phyloP scores from a whole-genome alignment of 2,329 filamentous ascomycete species.

The Pseudogymnoascus sp. region DNA sequence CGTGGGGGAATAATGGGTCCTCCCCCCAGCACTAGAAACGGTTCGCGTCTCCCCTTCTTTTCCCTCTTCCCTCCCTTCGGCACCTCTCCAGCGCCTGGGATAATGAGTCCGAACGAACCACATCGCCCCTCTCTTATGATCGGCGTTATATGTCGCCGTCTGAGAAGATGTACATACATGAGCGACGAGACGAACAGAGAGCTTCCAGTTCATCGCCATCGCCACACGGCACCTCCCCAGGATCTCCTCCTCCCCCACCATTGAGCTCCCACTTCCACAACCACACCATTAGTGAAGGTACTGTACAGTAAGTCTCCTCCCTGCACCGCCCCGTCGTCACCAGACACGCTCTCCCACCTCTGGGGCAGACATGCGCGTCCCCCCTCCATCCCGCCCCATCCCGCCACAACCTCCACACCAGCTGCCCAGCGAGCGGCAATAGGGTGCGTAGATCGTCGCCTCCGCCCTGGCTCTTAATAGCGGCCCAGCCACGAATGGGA shows the following conservation, averaged over 20 bases:
- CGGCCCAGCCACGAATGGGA: neutral
- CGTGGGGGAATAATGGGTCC: neutral
- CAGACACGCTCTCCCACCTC: neutral
- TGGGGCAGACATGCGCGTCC: neutral
- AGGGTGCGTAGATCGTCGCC: neutral
- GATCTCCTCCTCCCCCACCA: neutral
- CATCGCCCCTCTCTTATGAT: neutral
- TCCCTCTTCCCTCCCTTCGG: neutral
- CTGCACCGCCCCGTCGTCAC: constrained; percentile 2
- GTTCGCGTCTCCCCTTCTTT: neutral
- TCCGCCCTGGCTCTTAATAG: neutral
- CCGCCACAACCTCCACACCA: neutral
- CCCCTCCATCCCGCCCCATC: neutral
- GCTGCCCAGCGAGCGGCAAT: neutral
- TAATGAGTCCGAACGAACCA: neutral
- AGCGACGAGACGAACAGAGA: no score
- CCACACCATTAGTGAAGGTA: neutral
- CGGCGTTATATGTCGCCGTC: neutral
- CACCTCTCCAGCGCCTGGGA: neutral
- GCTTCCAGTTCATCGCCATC: neutral
- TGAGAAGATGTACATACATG: neutral
- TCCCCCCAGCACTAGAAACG: neutral
- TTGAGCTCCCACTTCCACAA: neutral
- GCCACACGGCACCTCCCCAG: neutral
- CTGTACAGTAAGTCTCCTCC: no score